phyloP scores from a whole-genome alignment of 148 eudicot genomes.

The Silene uniflora region DNA sequence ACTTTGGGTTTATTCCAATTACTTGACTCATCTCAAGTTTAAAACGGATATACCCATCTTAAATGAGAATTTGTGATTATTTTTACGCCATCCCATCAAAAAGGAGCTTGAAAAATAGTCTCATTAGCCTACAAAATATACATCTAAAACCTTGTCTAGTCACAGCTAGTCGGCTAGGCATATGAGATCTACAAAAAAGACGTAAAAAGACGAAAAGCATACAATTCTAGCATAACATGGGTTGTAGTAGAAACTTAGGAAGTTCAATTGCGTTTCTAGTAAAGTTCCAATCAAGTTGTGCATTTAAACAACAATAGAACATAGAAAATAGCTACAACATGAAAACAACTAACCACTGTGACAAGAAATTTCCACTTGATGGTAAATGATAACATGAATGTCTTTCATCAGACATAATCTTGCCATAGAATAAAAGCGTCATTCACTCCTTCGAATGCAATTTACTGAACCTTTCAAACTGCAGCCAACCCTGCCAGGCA shows the following conservation, averaged over 20 bases:
- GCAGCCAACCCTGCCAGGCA: slow-evolving; percentile 13
- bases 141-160: no score
- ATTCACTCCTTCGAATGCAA: slow-evolving; percentile 25
- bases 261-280: no score
- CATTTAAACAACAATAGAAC: neutral
- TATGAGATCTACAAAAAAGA: neutral
- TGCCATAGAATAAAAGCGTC: slow-evolving; percentile 46
- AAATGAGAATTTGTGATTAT: no score
- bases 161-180: no score
- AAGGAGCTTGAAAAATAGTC: no score
- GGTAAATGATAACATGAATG: slow-evolving; percentile 50
- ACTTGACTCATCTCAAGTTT: no score
- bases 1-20: no score
- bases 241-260: neutral
- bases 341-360: no score
- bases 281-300: neutral
- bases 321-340: neutral
- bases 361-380: slow-evolving; percentile 28
- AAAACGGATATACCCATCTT: no score
- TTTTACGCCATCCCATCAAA: no score
- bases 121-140: no score
- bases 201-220: neutral
- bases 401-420: slow-evolving; percentile 44
- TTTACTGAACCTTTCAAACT: neutral
- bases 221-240: neutral